These are phyloP conservation scores for Rutstroemia sp. DNA, from an alignment of 2,329 filamentous ascomycete species.

Conservation along the genomic window DNA sequence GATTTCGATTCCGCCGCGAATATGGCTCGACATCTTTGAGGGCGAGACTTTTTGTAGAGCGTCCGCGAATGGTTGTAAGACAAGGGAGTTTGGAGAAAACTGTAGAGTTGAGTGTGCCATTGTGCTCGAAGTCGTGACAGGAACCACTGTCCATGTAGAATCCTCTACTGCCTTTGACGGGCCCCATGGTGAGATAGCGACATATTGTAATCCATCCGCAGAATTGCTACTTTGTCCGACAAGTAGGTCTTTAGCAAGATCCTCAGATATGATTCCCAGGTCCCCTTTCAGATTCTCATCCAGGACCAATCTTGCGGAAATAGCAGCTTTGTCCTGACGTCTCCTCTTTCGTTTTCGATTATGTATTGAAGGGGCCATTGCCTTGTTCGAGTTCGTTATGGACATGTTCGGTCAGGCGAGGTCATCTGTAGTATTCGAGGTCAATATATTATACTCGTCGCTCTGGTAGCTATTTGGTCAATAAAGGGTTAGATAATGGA, in stretches of 20 bases:
- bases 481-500: background rate
- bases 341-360: constrained; percentile 40
- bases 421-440: background rate
- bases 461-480: background rate
- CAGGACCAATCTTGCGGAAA: constrained; percentile 73
- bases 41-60: constrained; percentile 66
- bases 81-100: constrained; percentile 64
- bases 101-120: constrained; percentile 72
- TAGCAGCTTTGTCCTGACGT: constrained; percentile 63
- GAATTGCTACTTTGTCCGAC: constrained; percentile 45
- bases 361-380: background rate
- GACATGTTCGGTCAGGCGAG: background rate
- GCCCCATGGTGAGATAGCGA: constrained; percentile 69
- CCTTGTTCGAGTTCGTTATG: background rate
- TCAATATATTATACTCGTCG: background rate
- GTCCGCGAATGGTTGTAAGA: constrained; percentile 72
- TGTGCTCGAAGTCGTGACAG: constrained; percentile 56
- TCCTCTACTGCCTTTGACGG: constrained; percentile 50
- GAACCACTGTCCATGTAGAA: constrained; percentile 77
- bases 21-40: constrained; percentile 64
- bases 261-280: constrained; percentile 77
- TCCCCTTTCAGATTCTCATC: constrained; percentile 82
- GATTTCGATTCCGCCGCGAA: constrained; percentile 75
- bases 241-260: constrained; percentile 78
- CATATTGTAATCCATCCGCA: constrained; percentile 42